These are phyloP conservation scores for Globisporangium lucens DNA, from an alignment of 352 stramenopile species.

Conservation along the genomic window DNA sequence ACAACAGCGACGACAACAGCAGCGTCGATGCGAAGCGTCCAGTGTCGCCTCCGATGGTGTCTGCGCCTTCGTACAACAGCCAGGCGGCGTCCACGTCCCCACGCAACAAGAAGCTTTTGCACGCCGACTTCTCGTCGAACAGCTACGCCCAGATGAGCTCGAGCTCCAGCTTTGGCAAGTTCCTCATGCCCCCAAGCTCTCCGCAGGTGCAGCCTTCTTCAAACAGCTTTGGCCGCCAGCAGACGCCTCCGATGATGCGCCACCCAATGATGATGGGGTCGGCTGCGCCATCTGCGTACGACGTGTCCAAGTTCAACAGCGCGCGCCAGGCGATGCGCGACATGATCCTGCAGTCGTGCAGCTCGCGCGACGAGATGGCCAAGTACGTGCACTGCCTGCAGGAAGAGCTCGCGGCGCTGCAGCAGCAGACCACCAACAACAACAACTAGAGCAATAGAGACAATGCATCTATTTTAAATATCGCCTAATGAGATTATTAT, in stretches of 20 bases:
- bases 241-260: slow-evolving; percentile 20
- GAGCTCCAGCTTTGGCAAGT: slow-evolving; percentile 10
- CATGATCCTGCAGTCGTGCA: slow-evolving; percentile 53
- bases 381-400: slow-evolving; percentile 56
- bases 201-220: not conserved
- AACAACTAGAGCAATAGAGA: slow-evolving; percentile 8
- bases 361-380: slow-evolving; percentile 44
- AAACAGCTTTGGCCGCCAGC: not conserved
- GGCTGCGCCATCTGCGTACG: slow-evolving; percentile 1
- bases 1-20: slow-evolving; percentile 7
- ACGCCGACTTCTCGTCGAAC: slow-evolving; percentile 26
- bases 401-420: slow-evolving; percentile 46
- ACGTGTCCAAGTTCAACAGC: slow-evolving; percentile 32
- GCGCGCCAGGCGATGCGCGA: slow-evolving; percentile 40
- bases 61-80: slow-evolving; percentile 40
- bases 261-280: slow-evolving; percentile 28
- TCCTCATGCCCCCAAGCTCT: slow-evolving; percentile 6
- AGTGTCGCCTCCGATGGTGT: slow-evolving; percentile 35
- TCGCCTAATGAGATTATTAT: slow-evolving; percentile 14
- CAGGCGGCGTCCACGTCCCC: slow-evolving; percentile 39
- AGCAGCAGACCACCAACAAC: slow-evolving; percentile 22
- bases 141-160: slow-evolving; percentile 9
- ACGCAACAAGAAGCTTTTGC: slow-evolving; percentile 42
- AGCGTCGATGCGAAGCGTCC: slow-evolving; percentile 17
- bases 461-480: not conserved